Percentiles rank a stretch among this genome's conserved stretches.
Conservation (phyloP, 2,329 filamentous ascomycete species). For the Xylariaceae sp. region DNA sequence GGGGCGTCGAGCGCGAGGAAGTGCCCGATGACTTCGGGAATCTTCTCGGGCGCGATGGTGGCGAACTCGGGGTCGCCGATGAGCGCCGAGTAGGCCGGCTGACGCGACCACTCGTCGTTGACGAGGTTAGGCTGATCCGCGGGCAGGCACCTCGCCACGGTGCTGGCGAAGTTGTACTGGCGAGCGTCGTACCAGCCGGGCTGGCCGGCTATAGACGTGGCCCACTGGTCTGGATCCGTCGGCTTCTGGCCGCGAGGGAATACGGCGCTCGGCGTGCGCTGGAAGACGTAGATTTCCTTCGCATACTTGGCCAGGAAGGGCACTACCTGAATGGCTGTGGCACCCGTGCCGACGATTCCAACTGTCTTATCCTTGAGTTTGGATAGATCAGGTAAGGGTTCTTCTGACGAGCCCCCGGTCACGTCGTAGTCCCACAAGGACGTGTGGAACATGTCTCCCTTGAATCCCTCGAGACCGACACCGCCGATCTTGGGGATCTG, state of each 20-base stretch:
- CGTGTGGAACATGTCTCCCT: constrained; percentile 53
- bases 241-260: constrained; percentile 35
- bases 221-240: constrained; percentile 50
- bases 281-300: constrained; percentile 61
- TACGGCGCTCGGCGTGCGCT: constrained; percentile 55
- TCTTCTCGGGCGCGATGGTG: constrained; percentile 44
- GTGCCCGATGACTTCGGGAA: constrained; percentile 45
- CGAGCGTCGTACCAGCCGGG: constrained; percentile 59
- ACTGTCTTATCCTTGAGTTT: constrained; percentile 56
- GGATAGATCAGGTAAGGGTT: constrained; percentile 46
- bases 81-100: constrained; percentile 49
- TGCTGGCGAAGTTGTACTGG: constrained; percentile 51
- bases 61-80: constrained; percentile 44
- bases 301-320: constrained; percentile 55
- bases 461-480: constrained; percentile 49
- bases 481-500: constrained; percentile 50
- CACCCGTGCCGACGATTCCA: constrained; percentile 58
- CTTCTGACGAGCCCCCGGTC: constrained; percentile 49
- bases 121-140: constrained; percentile 49
- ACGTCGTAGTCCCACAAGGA: constrained; percentile 53
- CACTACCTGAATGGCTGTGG: constrained; percentile 54
- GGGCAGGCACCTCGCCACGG: constrained; percentile 42
- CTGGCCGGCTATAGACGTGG: constrained; percentile 40
- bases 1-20: constrained; percentile 51
- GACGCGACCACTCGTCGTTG: constrained; percentile 55